These are phyloP conservation scores for Aspergillus glaucus DNA, from an alignment of 2,329 filamentous ascomycete genomes.

Conservation along the genomic window DNA sequence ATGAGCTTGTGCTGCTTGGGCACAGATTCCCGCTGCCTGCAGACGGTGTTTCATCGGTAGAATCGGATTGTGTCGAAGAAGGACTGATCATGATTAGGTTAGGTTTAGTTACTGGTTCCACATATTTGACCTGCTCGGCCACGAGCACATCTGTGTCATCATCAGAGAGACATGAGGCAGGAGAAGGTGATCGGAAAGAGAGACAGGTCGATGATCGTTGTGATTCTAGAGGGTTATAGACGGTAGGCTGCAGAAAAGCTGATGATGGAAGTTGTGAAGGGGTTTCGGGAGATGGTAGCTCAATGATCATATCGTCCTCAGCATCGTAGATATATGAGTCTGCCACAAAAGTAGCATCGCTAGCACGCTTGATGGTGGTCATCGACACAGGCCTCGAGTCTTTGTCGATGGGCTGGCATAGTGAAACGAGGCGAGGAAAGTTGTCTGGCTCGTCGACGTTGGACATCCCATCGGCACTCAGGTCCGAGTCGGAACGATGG, in stretches of 20 bases:
- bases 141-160: constrained; percentile 28
- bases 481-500: constrained; percentile 23
- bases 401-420: constrained; percentile 16
- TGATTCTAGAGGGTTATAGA: constrained; percentile 23
- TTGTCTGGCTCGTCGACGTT: constrained; percentile 19
- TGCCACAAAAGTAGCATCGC: constrained; percentile 23
- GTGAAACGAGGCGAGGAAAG: constrained; percentile 13
- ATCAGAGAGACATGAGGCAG: constrained; percentile 23
- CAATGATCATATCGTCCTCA: constrained; percentile 27
- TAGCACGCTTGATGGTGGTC: constrained; percentile 30
- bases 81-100: constrained; percentile 29
- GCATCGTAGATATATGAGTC: constrained; percentile 27
- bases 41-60: constrained; percentile 9
- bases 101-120: constrained; percentile 25
- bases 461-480: constrained; percentile 25
- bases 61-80: constrained; percentile 9
- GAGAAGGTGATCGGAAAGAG: constrained; percentile 21
- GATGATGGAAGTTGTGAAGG: constrained; percentile 21
- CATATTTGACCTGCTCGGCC: constrained; percentile 26
- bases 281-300: constrained; percentile 25
- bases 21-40: not conserved
- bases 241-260: constrained; percentile 23
- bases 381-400: constrained; percentile 27
- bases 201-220: constrained; percentile 8
- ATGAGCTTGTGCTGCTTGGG: not conserved